Percentiles rank a stretch among this genome's conserved stretches.
Conservation (phyloP, 169 alveolate genomes). For the Plasmodium billcollinsi region DNA sequence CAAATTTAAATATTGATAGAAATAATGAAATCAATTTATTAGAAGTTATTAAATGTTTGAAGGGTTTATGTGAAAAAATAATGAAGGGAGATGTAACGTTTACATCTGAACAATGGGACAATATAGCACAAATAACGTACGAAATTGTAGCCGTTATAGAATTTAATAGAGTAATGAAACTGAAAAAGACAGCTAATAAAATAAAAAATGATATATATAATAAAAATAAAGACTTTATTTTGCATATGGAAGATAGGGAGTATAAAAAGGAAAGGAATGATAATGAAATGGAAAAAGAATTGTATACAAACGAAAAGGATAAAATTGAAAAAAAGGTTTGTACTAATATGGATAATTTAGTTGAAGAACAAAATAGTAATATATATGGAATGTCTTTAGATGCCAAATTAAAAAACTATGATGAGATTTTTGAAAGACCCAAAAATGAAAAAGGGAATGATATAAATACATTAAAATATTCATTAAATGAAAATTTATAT, state of each 20-base stretch:
- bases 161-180: slow-evolving; percentile 35
- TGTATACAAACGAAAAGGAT: neutral
- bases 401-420: neutral
- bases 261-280: neutral
- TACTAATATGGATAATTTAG: neutral
- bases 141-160: slow-evolving; percentile 49
- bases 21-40: slow-evolving; percentile 28
- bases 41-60: slow-evolving; percentile 52
- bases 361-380: neutral
- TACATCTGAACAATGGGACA: slow-evolving; percentile 62
- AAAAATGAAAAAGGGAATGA: neutral
- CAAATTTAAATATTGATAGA: slow-evolving; percentile 1
- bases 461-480: neutral
- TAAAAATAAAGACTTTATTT: slow-evolving; percentile 15
- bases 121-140: slow-evolving; percentile 54
- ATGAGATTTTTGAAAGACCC: neutral
- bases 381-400: neutral
- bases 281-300: neutral
- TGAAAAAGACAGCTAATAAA: slow-evolving; percentile 22
- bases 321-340: neutral
- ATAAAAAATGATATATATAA: slow-evolving; percentile 13
- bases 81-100: slow-evolving; percentile 42
- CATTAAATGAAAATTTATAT: neutral
- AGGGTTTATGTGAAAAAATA: slow-evolving; percentile 34
- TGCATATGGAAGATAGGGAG: slow-evolving; percentile 2